A percentile compares a stretch with the other conserved stretches of the same genome.
Conservation (phyloP, 2,329 filamentous ascomycete species). For the Pseudogymnoascus sp. region DNA sequence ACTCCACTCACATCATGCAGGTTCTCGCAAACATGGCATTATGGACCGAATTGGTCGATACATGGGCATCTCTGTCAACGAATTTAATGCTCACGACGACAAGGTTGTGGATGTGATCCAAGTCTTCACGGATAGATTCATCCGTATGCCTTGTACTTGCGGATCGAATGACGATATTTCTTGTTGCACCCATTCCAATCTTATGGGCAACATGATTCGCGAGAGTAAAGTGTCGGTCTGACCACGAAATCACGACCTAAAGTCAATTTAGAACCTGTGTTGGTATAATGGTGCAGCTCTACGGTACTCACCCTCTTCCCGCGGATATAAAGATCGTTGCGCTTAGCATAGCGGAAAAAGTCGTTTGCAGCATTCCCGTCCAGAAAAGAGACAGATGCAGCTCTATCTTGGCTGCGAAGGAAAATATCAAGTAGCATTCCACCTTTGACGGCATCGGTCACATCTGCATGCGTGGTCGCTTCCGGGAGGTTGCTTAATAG, state of each 20-base stretch:
- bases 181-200: constrained; percentile 57
- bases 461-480: constrained; percentile 54
- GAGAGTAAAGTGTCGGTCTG: constrained; percentile 61
- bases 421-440: constrained; percentile 64
- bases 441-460: constrained; percentile 58
- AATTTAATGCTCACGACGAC: constrained; percentile 60
- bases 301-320: constrained; percentile 51
- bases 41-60: constrained; percentile 70
- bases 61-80: constrained; percentile 49
- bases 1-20: constrained; percentile 58
- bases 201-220: constrained; percentile 55
- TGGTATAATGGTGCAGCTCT: background rate
- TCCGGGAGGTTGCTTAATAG: constrained; percentile 55
- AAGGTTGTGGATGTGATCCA: constrained; percentile 77
- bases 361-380: constrained; percentile 51
- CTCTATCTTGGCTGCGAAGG: constrained; percentile 49
- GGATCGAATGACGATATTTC: constrained; percentile 63
- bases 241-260: constrained; percentile 63
- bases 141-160: constrained; percentile 53
- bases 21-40: constrained; percentile 67
- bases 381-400: constrained; percentile 63
- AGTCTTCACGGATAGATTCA: constrained; percentile 57
- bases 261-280: background rate
- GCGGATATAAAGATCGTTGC: constrained; percentile 59
- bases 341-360: constrained; percentile 57